A percentile compares a stretch with the other conserved stretches of the same genome.
These are phyloP conservation scores for Cyberlindnera euphorbiiphila DNA, from an alignment of 805 yeast species.

Conservation along the genomic window DNA sequence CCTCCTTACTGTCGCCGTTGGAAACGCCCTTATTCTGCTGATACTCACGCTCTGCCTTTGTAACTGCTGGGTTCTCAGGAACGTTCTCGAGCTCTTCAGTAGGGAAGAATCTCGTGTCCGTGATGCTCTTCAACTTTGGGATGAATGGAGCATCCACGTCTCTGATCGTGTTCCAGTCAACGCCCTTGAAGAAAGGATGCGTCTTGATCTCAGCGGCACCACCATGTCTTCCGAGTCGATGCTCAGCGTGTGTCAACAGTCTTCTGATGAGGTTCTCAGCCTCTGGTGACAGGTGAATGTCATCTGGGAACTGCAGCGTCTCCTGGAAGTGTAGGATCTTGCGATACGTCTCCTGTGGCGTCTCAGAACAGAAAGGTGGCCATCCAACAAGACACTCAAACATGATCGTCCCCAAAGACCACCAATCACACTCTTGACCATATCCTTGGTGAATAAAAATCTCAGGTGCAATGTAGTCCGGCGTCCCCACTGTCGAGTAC, in stretches of 20 bases:
- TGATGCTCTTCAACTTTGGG: slow-evolving; percentile 85
- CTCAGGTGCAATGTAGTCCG: slow-evolving; percentile 98
- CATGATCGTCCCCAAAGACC: slow-evolving; percentile 97
- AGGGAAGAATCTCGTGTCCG: slow-evolving; percentile 97
- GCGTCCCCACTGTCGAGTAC: slow-evolving; percentile 96
- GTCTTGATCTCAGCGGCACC: slow-evolving; percentile 61
- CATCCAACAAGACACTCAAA: slow-evolving; percentile 96
- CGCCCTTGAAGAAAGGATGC: slow-evolving; percentile 81
- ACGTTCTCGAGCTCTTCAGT: slow-evolving; percentile 94
- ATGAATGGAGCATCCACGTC: slow-evolving; percentile 86
- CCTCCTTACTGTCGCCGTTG: slow-evolving; percentile 62
- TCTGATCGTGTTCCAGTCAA: slow-evolving; percentile 74
- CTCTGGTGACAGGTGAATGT: slow-evolving; percentile 78
- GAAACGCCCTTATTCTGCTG: slow-evolving; percentile 42
- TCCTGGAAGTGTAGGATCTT: slow-evolving; percentile 90
- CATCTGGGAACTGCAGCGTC: slow-evolving; percentile 85
- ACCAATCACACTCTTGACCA: slow-evolving; percentile 95
- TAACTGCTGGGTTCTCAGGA: slow-evolving; percentile 81
- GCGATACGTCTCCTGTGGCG: slow-evolving; percentile 92
- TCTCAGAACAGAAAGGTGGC: slow-evolving; percentile 94
- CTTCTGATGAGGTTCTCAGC: slow-evolving; percentile 85
- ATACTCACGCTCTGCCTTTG: slow-evolving; percentile 62
- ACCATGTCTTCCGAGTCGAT: slow-evolving; percentile 67
- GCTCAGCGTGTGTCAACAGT: slow-evolving; percentile 81
- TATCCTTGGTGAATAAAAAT: slow-evolving; percentile 83